Evolutionary conservation across 805 yeast species (phyloP), one percentile per base, ranked within the genome.

Genomic region (Lachancea sp.): DNA sequence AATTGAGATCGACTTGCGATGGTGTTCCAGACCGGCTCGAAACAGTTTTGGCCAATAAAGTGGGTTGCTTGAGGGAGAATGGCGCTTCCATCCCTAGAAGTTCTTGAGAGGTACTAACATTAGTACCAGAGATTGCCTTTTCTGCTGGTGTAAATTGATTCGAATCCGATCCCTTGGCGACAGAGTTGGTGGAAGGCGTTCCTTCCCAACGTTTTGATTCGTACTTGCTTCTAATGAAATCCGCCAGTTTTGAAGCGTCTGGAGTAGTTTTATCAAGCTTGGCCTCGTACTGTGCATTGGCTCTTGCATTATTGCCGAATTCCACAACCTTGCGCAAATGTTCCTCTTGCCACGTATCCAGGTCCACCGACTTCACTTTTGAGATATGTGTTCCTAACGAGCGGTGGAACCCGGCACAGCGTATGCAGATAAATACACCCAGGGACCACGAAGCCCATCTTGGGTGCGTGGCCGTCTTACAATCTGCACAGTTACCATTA

Each of bases 391-490:
- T 89, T 1, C 98, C 97, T 81, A 90, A 78, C 38, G 90, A 77
- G 57, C 97, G 72, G 60, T 90, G 98, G 47, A 90, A 83, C 1
- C 98, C 98, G 1, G 97, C 89, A 63, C 98, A 90, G 53, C 92
- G 73, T 48, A 90, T 90, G 63, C 98, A 90, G 30, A 90, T 75
- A 55, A 92, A 89, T 42, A 92, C 78, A 18, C 98, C 98, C 40
- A 90, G 63, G 52, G 83, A 88, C 96, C 97, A 90, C 15, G 94
- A 81, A 8, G 97, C 96, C 98, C 98, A 90, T 40, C 97, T 74
- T 17, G 98, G 98, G 62, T 90, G 95, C 25, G 82, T 74, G 11
- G 90, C 74, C 0, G 79, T 73, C 61, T 92, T 90, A 65, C 98
- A 90, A 63, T 90, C 98, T 2, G 89, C 95, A 62, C 98, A 90